Base-by-base conservation (phyloP, 2,329 filamentous ascomycete species). In the Stemphylium vesicarium region DNA sequence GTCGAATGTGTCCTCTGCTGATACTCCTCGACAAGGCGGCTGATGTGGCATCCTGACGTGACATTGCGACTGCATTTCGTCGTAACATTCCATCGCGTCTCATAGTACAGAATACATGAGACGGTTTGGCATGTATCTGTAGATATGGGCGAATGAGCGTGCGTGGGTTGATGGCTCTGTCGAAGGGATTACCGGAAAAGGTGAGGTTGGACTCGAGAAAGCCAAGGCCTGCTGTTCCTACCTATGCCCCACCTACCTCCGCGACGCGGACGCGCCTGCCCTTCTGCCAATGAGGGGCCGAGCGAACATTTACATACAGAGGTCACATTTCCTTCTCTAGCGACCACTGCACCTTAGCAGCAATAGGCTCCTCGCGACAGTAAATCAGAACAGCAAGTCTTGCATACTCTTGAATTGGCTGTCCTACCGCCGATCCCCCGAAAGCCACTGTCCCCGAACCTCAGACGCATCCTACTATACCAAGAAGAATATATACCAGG, bases 221-320 rank as follows among this genome's bases (percentile, higher is more conserved):
- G 44, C 61, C 64, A 59, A 49, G 56, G 46, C 62, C 49, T 44
- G 13, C 16, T 22, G 26, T 53, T 55, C 20, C 29, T 51, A 48
- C 53, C 57, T 56, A 49, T 53, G 39, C 51, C 51, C 51, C 47
- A 55, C 58, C 42, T 60, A 40, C 47, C 42, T 53, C 42, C 59
- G 55, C 55, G 59, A 53, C 55, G 57, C 56, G 50, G 36, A 57
- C 63, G 63, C 61, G 64, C 53, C 50, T 57, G 45, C 51, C 29
- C 29, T 38, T 49, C 20, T 49, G 18, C n/a, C 41, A 57, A 40
- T 32, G 55, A 49, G 59, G 49, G 54, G 52, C 38, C 33, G 18
- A 56, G 51, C 47, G 50, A 60, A 53, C 39, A 49, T 32, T 41
- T 26, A 42, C 36, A 29, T 26, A 15, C 36, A 37, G 6, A 38